Evolutionary conservation across 2,329 filamentous ascomycete genomes (phyloP).

Genomic region (Ramichloridium luteum): DNA sequence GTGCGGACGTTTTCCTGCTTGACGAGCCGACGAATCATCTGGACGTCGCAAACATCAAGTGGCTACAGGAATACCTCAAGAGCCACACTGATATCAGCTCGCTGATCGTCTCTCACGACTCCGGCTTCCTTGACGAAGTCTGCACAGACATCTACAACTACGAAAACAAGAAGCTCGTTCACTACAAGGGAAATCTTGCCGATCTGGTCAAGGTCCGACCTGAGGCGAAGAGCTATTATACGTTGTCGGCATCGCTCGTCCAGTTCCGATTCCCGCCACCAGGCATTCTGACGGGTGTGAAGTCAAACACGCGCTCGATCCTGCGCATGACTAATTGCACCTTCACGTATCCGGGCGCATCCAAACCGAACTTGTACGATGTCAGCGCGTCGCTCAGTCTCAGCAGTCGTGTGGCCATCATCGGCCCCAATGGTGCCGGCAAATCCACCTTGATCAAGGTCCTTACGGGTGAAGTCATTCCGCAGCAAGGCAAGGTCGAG

Average conservation of each 20-base stretch:
- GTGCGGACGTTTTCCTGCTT: constrained; percentile 87
- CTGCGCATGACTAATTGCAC: constrained; percentile 87
- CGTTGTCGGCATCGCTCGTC: constrained; percentile 71
- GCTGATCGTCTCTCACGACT: constrained; percentile 97
- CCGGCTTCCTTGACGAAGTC: constrained; percentile 88
- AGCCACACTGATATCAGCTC: constrained; percentile 92
- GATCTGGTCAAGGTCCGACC: constrained; percentile 81
- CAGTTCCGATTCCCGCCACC: constrained; percentile 98
- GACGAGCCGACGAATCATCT: constrained; percentile 99
- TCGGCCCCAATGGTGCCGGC: constrained; percentile 92
- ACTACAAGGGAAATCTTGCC: constrained; percentile 71
- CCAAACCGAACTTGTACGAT: constrained; percentile 76
- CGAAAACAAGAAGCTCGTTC: constrained; percentile 88
- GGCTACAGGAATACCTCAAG: constrained; percentile 92
- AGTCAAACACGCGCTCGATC: constrained; percentile 86
- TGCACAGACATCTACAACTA: constrained; percentile 99
- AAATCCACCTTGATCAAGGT: constrained; percentile 98
- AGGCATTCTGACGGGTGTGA: constrained; percentile 87
- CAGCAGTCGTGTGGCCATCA: constrained; percentile 89
- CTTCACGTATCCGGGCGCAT: constrained; percentile 82
- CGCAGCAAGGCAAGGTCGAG: constrained; percentile 74
- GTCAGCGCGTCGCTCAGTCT: constrained; percentile 80
- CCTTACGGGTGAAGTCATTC: constrained; percentile 82
- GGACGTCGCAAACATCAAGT: constrained; percentile 90
- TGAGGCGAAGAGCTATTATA: constrained; percentile 97